These are phyloP conservation scores for Phellopilus nigrolimitatus DNA, from an alignment of 1,284 basidiomycete species.

Conservation along the genomic window DNA sequence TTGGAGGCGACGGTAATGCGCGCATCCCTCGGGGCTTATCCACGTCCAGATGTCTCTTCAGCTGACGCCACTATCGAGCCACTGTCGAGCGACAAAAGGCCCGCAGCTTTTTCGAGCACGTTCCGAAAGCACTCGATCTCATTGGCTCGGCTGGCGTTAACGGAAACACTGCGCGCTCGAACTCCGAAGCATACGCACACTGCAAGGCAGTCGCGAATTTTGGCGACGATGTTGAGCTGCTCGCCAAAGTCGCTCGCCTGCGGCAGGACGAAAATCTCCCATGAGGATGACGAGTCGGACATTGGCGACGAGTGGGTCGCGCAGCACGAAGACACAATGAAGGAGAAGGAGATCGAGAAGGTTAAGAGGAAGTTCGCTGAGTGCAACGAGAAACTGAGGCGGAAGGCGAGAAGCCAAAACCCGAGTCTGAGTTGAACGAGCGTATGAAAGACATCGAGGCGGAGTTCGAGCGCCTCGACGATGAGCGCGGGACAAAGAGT, in stretches of 20 bases:
- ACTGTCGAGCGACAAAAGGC: constrained; percentile 76
- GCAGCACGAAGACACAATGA: constrained; percentile 75
- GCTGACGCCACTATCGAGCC: constrained; percentile 63
- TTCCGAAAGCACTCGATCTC: constrained; percentile 58
- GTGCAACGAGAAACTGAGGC: constrained; percentile 84
- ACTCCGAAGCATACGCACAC: constrained; percentile 35
- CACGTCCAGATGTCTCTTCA: constrained; percentile 71
- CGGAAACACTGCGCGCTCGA: constrained; percentile 41
- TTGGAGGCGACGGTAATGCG: constrained; percentile 85
- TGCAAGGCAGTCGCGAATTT: constrained; percentile 83
- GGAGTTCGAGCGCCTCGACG: constrained; percentile 70
- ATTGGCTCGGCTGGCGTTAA: constrained; percentile 31
- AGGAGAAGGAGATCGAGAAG: constrained; percentile 82
- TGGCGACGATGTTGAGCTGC: constrained; percentile 90
- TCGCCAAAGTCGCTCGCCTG: constrained; percentile 69
- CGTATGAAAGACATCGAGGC: constrained; percentile 69
- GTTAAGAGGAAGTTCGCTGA: constrained; percentile 84
- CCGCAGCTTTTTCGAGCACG: constrained; percentile 76
- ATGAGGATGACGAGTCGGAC: constrained; percentile 83
- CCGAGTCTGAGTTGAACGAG: constrained; percentile 60
- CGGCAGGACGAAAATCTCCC: constrained; percentile 78
- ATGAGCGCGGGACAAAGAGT: constrained; percentile 79
- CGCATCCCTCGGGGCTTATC: constrained; percentile 78
- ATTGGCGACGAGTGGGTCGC: constrained; percentile 89
- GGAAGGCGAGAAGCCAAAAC: constrained; percentile 57